Conservation (phyloP, 176 grass and related monocot genomes). For the Metroxylon sagu region DNA sequence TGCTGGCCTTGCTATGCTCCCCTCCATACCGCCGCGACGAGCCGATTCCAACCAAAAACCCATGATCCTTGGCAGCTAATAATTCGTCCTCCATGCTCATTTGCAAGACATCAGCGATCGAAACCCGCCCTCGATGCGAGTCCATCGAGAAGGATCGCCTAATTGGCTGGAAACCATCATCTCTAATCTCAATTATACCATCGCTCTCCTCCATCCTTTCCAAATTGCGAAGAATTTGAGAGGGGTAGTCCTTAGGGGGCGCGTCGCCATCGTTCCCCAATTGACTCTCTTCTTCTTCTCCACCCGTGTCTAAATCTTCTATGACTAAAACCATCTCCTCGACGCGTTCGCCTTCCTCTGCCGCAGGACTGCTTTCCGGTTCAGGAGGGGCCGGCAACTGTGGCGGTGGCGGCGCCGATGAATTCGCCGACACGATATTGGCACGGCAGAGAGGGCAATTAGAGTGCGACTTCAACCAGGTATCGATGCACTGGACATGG, state of each 20-base stretch:
- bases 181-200: neutral
- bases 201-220: neutral
- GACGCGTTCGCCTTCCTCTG: neutral
- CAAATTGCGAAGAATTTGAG: neutral
- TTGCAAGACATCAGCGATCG: neutral
- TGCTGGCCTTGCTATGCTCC: neutral
- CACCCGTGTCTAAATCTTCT: neutral
- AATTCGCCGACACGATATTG: neutral
- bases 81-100: constrained; percentile 4
- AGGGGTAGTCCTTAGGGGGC: neutral
- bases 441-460: constrained; percentile 3
- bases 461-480: neutral
- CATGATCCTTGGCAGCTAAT: neutral
- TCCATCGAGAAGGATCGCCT: neutral
- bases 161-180: neutral
- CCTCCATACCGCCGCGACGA: neutral
- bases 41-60: neutral
- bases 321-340: neutral
- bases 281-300: neutral
- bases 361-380: neutral
- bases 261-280: too few relatives aligned
- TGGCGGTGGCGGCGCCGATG: neutral
- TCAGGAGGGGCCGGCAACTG: neutral
- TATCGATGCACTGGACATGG: constrained; percentile 1
- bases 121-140: neutral